phyloP scores from a whole-genome alignment of 2,329 filamentous ascomycete species.

The Orbilia brochopaga region DNA sequence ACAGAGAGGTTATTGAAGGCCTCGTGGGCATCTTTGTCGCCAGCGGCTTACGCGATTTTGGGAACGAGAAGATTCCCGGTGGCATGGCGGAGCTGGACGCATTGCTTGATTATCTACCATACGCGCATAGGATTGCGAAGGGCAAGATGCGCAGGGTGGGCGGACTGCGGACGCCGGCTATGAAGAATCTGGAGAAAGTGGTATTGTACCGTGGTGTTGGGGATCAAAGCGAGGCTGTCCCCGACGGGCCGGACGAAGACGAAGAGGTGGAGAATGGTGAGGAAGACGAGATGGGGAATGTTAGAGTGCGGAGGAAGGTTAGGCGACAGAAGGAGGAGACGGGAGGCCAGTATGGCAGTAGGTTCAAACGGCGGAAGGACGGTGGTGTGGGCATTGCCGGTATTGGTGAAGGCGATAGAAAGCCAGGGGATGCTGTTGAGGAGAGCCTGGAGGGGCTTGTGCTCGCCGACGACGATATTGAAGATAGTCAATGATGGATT shows the following conservation, averaged over 20 bases:
- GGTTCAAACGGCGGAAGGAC: slow-evolving; percentile 57
- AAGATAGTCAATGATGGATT: slow-evolving; percentile 64
- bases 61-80: slow-evolving; percentile 28
- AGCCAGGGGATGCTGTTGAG: slow-evolving; percentile 58
- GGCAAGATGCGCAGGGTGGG: slow-evolving; percentile 55
- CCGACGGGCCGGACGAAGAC: slow-evolving; percentile 56
- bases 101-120: slow-evolving; percentile 84
- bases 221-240: slow-evolving; percentile 57
- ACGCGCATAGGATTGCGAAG: slow-evolving; percentile 71
- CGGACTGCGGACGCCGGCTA: slow-evolving; percentile 57
- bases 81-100: slow-evolving; percentile 63
- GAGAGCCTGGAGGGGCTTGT: slow-evolving; percentile 69
- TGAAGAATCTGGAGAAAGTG: slow-evolving; percentile 58
- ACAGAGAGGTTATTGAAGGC: slow-evolving; percentile 79
- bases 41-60: slow-evolving; percentile 58
- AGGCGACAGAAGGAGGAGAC: slow-evolving; percentile 45
- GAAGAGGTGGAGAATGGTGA: slow-evolving; percentile 60
- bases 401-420: slow-evolving; percentile 53
- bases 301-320: slow-evolving; percentile 51
- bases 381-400: slow-evolving; percentile 54
- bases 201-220: slow-evolving; percentile 57
- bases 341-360: slow-evolving; percentile 45
- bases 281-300: slow-evolving; percentile 52
- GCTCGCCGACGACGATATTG: slow-evolving; percentile 83
- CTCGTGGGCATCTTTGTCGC: slow-evolving; percentile 73